A percentile compares a stretch with the other conserved stretches of the same genome.
phyloP scores from a whole-genome alignment of 1,284 basidiomycete species.

The Flammula alnicola region DNA sequence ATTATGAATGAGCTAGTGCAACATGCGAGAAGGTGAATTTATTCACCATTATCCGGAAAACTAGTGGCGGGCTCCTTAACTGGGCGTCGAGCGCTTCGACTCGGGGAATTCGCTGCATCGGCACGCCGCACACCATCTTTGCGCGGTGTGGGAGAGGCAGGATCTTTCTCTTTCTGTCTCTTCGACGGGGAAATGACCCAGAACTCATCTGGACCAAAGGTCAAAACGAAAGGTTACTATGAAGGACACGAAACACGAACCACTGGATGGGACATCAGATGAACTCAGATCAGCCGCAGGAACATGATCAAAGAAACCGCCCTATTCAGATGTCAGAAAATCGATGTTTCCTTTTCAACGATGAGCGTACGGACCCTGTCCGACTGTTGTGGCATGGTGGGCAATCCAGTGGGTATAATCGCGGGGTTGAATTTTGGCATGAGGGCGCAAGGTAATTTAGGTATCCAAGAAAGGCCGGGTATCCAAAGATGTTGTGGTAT shows the following conservation, averaged over 20 bases:
- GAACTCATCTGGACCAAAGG: not conserved
- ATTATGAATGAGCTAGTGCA: too few relatives aligned
- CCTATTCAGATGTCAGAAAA: not conserved
- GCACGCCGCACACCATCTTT: not conserved
- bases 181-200: not conserved
- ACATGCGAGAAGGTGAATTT: too few relatives aligned
- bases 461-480: constrained; percentile 18
- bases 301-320: not conserved
- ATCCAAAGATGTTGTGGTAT: constrained; percentile 14
- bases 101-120: not conserved
- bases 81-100: too few relatives aligned
- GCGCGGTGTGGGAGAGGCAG: not conserved
- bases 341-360: not conserved
- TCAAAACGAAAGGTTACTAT: not conserved
- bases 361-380: constrained; percentile 7
- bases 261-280: constrained; percentile 8
- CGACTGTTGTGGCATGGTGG: not conserved
- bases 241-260: not conserved
- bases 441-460: not conserved
- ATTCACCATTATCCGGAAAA: not conserved
- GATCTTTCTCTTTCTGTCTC: not conserved
- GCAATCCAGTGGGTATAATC: too few relatives aligned
- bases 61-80: too few relatives aligned
- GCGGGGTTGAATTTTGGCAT: constrained; percentile 1
- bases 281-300: constrained; percentile 1